These are phyloP conservation scores for Alternaria infectoria DNA, from an alignment of 2,329 filamentous ascomycete species.

Conservation along the genomic window DNA sequence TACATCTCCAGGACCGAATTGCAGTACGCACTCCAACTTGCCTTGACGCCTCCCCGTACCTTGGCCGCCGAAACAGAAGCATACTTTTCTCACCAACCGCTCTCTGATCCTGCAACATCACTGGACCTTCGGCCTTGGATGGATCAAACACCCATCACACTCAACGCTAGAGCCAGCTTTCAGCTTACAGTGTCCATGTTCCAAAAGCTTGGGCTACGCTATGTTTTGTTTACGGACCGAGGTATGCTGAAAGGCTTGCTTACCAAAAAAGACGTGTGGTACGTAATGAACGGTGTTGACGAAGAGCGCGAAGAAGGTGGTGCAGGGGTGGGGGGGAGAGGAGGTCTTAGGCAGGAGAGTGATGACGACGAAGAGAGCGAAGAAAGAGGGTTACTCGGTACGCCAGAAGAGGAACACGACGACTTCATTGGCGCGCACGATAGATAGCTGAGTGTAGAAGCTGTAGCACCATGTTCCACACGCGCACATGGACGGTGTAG, in stretches of 20 bases:
- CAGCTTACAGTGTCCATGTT: slow-evolving; percentile 92
- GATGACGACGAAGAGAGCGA: slow-evolving; percentile 42
- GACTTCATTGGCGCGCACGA: slow-evolving; percentile 21
- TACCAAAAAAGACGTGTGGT: slow-evolving; percentile 98
- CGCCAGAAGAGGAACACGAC: slow-evolving; percentile 30
- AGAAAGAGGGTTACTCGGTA: slow-evolving; percentile 48
- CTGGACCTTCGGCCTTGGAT: slow-evolving; percentile 96
- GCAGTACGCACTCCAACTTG: slow-evolving; percentile 75
- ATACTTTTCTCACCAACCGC: slow-evolving; percentile 83
- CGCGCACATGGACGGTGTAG: background rate
- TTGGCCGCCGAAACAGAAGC: slow-evolving; percentile 76
- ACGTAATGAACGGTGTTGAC: slow-evolving; percentile 73
- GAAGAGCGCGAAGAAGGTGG: slow-evolving; percentile 39
- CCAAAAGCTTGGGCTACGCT: slow-evolving; percentile 88
- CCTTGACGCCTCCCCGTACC: slow-evolving; percentile 61
- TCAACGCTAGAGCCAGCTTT: slow-evolving; percentile 77
- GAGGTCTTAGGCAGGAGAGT: slow-evolving; percentile 44
- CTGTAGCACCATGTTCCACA: slow-evolving; percentile 1
- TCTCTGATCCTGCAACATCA: slow-evolving; percentile 73
- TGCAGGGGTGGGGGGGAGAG: slow-evolving; percentile 45
- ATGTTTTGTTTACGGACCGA: slow-evolving; percentile 84
- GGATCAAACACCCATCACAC: slow-evolving; percentile 95
- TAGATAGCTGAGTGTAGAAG: slow-evolving; percentile 9
- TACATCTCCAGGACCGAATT: slow-evolving; percentile 95
- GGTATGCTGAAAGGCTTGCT: slow-evolving; percentile 83